Evolutionary conservation across 1,284 basidiomycete species (phyloP).

Genomic region (Trametes hirsuta): DNA sequence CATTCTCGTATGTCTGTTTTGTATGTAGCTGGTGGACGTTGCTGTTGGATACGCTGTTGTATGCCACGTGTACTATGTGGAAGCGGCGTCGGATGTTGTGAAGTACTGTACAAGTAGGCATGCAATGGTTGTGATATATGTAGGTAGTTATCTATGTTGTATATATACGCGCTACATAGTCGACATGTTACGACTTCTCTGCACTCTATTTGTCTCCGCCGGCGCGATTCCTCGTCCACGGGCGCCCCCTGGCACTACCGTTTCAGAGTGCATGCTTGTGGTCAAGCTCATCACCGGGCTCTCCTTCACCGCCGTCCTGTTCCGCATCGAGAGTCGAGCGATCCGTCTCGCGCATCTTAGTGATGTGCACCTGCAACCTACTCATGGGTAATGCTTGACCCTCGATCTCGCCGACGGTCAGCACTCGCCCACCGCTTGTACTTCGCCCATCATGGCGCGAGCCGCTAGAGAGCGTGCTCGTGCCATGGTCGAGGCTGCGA

Average conservation of each 20-base stretch:
- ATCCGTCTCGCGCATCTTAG: constrained; percentile 23
- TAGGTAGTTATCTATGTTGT: constrained; percentile 26
- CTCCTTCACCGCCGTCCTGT: not conserved
- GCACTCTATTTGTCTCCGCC: not conserved
- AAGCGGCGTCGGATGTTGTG: not conserved
- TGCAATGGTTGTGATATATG: not conserved
- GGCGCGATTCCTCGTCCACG: not conserved
- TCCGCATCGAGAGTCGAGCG: not conserved
- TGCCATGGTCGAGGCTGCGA: not conserved
- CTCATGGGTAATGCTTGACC: constrained; percentile 11
- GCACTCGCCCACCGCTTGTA: not conserved
- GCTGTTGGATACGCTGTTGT: constrained; percentile 7
- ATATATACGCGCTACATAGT: constrained; percentile 21
- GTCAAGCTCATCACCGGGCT: not conserved
- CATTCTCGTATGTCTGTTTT: not conserved
- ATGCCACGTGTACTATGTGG: not conserved
- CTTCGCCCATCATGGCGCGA: not conserved
- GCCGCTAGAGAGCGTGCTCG: not conserved
- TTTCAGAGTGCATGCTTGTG: not conserved
- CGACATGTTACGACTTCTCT: constrained; percentile 9
- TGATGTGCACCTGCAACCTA: constrained; percentile 27
- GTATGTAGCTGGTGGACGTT: not conserved
- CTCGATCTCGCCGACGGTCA: constrained; percentile 9
- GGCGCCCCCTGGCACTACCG: not conserved
- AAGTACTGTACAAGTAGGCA: constrained; percentile 8